phyloP scores from a whole-genome alignment of 1,284 basidiomycete species.

The Takashimella tepidaria region DNA sequence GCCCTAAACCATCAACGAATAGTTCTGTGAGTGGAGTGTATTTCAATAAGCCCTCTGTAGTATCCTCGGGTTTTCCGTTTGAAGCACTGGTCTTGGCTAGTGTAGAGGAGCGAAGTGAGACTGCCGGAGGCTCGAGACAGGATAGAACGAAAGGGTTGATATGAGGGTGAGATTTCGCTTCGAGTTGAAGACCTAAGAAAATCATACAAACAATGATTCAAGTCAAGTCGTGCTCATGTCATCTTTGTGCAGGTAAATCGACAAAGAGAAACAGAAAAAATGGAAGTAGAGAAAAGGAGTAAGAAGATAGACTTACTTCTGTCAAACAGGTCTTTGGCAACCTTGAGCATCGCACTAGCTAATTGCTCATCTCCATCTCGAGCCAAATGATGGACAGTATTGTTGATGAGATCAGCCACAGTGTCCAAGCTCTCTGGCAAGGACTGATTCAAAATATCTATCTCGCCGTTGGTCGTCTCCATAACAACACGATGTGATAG shows the following conservation, averaged over 20 bases:
- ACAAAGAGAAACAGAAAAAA: too few species aligned
- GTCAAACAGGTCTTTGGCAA: neutral
- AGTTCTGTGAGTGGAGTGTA: constrained; percentile 72
- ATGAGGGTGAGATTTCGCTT: constrained; percentile 59
- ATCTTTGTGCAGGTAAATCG: too few species aligned
- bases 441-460: neutral
- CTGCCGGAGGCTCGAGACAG: constrained; percentile 56
- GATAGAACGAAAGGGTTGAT: constrained; percentile 65
- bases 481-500: too few species aligned
- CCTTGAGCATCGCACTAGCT: neutral
- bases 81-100: constrained; percentile 22
- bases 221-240: too few species aligned
- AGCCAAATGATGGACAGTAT: neutral
- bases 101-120: constrained; percentile 49
- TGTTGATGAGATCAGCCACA: neutral
- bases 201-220: neutral
- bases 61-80: constrained; percentile 16
- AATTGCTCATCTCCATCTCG: neutral
- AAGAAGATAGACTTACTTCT: neutral
- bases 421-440: neutral
- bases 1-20: constrained; percentile 74
- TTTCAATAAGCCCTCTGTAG: constrained; percentile 51
- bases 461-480: too few species aligned
- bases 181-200: constrained; percentile 51
- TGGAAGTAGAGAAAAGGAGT: neutral